phyloP scores from a whole-genome alignment of 192 early-diverging fungal species.

The Coemansia sp. region DNA sequence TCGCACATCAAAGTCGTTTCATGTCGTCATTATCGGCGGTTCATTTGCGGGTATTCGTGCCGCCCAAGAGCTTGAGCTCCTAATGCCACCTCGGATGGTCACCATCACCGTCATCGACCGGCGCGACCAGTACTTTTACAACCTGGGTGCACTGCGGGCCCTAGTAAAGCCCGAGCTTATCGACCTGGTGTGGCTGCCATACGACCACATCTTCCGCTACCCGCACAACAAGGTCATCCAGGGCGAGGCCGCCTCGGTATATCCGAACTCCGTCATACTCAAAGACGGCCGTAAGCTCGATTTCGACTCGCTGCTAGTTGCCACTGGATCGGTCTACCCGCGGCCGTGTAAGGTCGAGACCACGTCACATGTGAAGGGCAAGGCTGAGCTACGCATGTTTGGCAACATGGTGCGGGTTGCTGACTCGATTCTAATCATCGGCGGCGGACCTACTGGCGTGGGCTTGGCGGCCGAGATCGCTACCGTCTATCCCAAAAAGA shows the following conservation, averaged over 20 bases:
- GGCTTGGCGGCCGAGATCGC: slow-evolving; percentile 75
- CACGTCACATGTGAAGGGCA: slow-evolving; percentile 36
- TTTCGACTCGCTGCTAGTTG: slow-evolving; percentile 54
- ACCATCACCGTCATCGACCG: slow-evolving; percentile 55
- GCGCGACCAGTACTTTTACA: slow-evolving; percentile 57
- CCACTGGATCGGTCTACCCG: slow-evolving; percentile 54
- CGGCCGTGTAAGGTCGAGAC: slow-evolving; percentile 52
- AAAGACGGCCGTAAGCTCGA: slow-evolving; percentile 47
- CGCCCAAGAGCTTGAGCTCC: slow-evolving; percentile 52
- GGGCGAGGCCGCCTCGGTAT: slow-evolving; percentile 48
- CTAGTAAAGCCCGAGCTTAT: slow-evolving; percentile 50
- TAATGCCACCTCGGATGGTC: slow-evolving; percentile 31
- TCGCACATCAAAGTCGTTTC: slow-evolving; percentile 56
- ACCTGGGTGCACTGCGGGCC: slow-evolving; percentile 47
- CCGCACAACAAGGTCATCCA: slow-evolving; percentile 50
- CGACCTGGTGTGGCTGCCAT: slow-evolving; percentile 53
- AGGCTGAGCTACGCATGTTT: slow-evolving; percentile 40
- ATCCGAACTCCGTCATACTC: slow-evolving; percentile 50
- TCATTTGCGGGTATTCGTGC: slow-evolving; percentile 55
- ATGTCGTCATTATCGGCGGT: slow-evolving; percentile 54
- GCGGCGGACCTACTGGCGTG: slow-evolving; percentile 75
- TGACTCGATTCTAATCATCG: slow-evolving; percentile 65
- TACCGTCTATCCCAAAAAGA: slow-evolving; percentile 48
- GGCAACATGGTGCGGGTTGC: slow-evolving; percentile 59
- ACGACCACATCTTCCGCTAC: slow-evolving; percentile 46